Base-by-base conservation (phyloP, 2,329 filamentous ascomycete genomes). In the Passalora sequoiae region DNA sequence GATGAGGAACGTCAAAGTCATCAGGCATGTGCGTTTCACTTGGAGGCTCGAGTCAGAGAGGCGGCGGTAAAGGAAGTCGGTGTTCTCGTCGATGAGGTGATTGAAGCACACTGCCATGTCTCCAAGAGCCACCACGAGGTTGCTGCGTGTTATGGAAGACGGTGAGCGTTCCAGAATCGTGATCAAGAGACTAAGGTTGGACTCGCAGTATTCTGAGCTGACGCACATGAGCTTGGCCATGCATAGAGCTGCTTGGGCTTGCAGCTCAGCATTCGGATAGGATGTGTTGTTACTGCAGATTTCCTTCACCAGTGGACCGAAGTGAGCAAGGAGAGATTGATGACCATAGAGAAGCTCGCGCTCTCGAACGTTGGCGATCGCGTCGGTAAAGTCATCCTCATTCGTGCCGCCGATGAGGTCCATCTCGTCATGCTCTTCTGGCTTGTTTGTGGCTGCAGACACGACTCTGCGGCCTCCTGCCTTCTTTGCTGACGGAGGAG, bases 81-180 rank as follows among this genome's bases (percentile, higher is more conserved):
- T 98, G 66, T 98, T 97, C 69, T 98, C 94, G 61, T 98, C 94
- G 56, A 98, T 96, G 38, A 98, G 78, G 61, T 98, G 92, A 62
- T 98, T 98, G 76, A 98, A 98, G 76, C 89, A 96, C 16, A 98
- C 92, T 0, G 94, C 94, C 92, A 98, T 98, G 63, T 98, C 92
- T 28, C 92, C 92, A 0, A 98, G 80, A 0, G 92, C 91, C 56
- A 98, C 94, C 13, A 98, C 94, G 7, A 94, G 87, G 62, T 98
- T 98, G 58, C 87, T 94, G 39, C 92, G 83, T 28, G 94, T 91
- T 13, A 89, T 94, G 1, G 94, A 85, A 59, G 96, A 88, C 22
- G 87, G 80, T 2, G 89, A 96, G 21, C 89, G 83, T 69, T 98
- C 92, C 74, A 98, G 89, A 59, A 98, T 97, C 12, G 91, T 97